These are phyloP conservation scores for Pneumocystis jirovecii DNA, from an alignment of 1,139 yeast genomes.

Conservation along the genomic window DNA sequence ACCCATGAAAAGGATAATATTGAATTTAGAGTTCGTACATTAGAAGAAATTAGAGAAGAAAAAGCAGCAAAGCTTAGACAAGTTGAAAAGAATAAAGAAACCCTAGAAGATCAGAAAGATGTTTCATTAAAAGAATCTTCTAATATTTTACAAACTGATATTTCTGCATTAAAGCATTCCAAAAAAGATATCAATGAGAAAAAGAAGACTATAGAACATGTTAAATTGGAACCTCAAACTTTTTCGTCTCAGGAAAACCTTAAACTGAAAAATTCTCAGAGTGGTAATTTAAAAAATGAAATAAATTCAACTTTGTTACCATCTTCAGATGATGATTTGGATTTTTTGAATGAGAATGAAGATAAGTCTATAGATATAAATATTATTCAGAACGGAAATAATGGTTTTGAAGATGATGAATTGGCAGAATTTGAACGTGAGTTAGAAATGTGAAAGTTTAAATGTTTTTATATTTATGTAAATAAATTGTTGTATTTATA, in stretches of 20 bases:
- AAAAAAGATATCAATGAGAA: not conserved
- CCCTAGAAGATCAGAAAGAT: not conserved
- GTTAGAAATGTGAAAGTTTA: not conserved
- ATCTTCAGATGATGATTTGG: not conserved
- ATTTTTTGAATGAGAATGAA: not conserved
- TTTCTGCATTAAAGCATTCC: not conserved
- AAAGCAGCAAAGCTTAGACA: not conserved
- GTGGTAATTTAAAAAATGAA: not conserved
- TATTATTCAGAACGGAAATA: not conserved
- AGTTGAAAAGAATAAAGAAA: not conserved
- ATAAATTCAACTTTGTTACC: not conserved
- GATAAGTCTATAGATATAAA: not conserved
- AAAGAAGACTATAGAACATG: not conserved
- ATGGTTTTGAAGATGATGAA: not conserved
- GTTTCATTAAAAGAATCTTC: not conserved
- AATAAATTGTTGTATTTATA: not conserved
- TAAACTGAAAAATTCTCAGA: not conserved
- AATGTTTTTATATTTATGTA: not conserved
- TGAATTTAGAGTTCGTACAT: not conserved
- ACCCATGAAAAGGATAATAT: not conserved
- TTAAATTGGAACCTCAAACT: not conserved
- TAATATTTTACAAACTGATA: not conserved
- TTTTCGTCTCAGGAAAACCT: not conserved
- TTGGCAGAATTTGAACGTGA: not conserved
- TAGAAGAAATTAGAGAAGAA: not conserved